Conservation (phyloP, 2,329 filamentous ascomycete species). For the Hypoxylon sp. region DNA sequence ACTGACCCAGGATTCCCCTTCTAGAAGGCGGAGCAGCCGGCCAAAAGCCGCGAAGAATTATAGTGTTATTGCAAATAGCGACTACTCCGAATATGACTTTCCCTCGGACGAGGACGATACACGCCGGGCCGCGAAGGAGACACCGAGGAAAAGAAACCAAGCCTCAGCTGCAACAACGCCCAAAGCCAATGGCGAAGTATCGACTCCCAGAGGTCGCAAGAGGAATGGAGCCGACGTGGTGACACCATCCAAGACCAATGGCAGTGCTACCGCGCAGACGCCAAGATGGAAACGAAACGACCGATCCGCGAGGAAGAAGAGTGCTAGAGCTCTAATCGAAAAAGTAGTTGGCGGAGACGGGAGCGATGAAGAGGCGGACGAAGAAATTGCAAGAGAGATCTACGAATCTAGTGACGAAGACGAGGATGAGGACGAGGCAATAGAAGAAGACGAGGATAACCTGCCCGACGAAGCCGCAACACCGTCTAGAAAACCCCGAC, state of each 20-base stretch:
- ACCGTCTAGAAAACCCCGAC: conserved; percentile 65
- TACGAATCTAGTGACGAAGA: conserved; percentile 71
- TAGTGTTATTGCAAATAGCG: conserved; percentile 20
- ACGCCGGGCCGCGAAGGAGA: conserved; percentile 31
- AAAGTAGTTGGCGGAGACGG: conserved; percentile 74
- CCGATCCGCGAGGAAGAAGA: conserved; percentile 89
- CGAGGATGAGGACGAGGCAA: conserved; percentile 57
- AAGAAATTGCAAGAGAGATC: conserved; percentile 78
- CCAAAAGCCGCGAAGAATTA: conserved; percentile 7
- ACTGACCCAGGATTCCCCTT: conserved; percentile 34
- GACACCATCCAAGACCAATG: conserved; percentile 50
- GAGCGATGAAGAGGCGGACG: conserved; percentile 80
- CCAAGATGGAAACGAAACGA: conserved; percentile 79
- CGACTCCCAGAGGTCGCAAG: conserved; percentile 47
- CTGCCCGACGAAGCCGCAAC: conserved; percentile 53
- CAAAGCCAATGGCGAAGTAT: conserved; percentile 28
- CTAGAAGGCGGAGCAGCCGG: conserved; percentile 41
- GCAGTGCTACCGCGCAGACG: conserved; percentile 61
- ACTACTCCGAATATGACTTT: conserved; percentile 50
- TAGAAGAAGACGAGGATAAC: conserved; percentile 52
- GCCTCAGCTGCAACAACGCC: conserved; percentile 20
- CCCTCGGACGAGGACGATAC: conserved; percentile 50
- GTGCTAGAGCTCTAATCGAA: conserved; percentile 81
- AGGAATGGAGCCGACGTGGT: conserved; percentile 34
- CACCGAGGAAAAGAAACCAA: conserved; percentile 46